Percentiles rank a stretch among this genome's conserved stretches.
Conservation (phyloP, 768 basidiomycete species). For the Candolleomyces aberdarensis region DNA sequence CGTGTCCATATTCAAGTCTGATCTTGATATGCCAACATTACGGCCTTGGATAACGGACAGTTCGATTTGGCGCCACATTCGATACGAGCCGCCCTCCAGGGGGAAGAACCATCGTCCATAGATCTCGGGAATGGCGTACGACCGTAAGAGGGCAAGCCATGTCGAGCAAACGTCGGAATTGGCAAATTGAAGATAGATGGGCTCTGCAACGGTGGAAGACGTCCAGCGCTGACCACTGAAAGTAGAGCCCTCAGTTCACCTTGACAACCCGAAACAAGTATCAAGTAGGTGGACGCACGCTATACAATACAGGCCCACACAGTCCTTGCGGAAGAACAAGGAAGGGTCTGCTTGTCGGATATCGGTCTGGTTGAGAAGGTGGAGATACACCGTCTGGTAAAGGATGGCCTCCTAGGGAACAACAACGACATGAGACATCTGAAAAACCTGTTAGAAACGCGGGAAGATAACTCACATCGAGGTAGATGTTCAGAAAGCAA, state of each 20-base stretch:
- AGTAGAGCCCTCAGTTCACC: background rate
- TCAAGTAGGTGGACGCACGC: slow-evolving; percentile 38
- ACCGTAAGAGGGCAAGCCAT: slow-evolving; percentile 79
- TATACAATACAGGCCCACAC: slow-evolving; percentile 65
- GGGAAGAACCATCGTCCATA: slow-evolving; percentile 60
- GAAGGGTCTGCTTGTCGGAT: slow-evolving; percentile 76
- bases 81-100: slow-evolving; percentile 70
- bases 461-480: slow-evolving; percentile 51
- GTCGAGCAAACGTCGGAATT: slow-evolving; percentile 61
- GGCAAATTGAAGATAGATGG: slow-evolving; percentile 71
- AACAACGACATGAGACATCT: slow-evolving; percentile 2
- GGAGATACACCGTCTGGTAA: slow-evolving; percentile 70
- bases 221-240: slow-evolving; percentile 61
- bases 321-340: slow-evolving; percentile 73
- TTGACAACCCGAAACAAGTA: background rate
- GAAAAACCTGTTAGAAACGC: background rate
- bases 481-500: slow-evolving; percentile 69
- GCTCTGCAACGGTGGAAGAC: slow-evolving; percentile 49
- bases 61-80: slow-evolving; percentile 85
- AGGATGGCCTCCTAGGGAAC: slow-evolving; percentile 61
- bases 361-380: slow-evolving; percentile 75
- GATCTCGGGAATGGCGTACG: slow-evolving; percentile 78
- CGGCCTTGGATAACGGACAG: slow-evolving; percentile 72
- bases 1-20: slow-evolving; percentile 25
- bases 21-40: slow-evolving; percentile 56